Evolutionary conservation across 2,329 filamentous ascomycete genomes (phyloP), one percentile per base, ranked within the genome.

Genomic region (Alternaria alternata): DNA sequence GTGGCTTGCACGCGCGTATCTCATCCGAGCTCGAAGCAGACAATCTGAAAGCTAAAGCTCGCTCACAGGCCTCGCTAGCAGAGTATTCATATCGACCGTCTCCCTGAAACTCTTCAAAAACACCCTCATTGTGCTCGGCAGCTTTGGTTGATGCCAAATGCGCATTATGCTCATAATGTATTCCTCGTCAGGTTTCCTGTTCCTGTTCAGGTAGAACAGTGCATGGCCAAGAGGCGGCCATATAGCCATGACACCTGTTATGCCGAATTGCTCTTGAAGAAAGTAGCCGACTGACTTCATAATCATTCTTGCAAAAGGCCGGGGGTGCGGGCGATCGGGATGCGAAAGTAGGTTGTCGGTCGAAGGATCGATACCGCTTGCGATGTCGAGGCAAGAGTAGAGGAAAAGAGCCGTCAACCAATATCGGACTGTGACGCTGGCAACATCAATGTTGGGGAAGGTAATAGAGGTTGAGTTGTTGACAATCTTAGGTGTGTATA

Each of bases 261-360:
- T 51, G 0, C 73, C 73, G 9, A 62, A 61, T 1, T 66, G 42
- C 24, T 65, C 62, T n/a, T 63, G 54, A 34, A 75, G 68, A 32
- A 75, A 72, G 49, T 73, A 74, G 5, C 57, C 32, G 2, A 66
- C 62, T 4, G 69, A 66, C 6, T 68, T 65, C 7, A 64, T 54
- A 9, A 76, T 72, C 6, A 67, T 65, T 2, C 68, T 65, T 1
- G 73, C 73, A 32, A 69, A 76, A 2, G 57, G 39, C 5, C 69
- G 67, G 3, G 70, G 65, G 11, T 71, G 67, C 3, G 64, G 68
- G 6, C 68, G 64, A 12, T 65, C 38, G 2, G 62, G 61, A 20
- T 66, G 68, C 2, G 58, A 46, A 20, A 56, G 34, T 6, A 43
- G 30, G 11, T 8, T 47, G 6, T 73, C 57, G 18, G 58, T 52